Percentiles rank a stretch among this genome's conserved stretches.
phyloP scores from a whole-genome alignment of 192 early-diverging fungal species.

The Gigaspora rosea region DNA sequence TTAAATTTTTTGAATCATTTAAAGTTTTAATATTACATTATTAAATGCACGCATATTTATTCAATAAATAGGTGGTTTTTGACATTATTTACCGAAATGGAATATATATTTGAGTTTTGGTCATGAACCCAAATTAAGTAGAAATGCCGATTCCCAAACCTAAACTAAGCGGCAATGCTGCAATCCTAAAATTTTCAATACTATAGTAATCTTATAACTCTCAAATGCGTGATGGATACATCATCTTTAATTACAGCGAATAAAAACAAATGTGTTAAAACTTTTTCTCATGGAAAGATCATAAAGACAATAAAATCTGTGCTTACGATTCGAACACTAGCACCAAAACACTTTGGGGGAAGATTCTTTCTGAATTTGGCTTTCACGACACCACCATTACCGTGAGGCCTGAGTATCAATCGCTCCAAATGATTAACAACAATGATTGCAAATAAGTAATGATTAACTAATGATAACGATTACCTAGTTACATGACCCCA shows the following conservation, averaged over 20 bases:
- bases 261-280: neutral
- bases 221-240: constrained; percentile 81
- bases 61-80: too few species aligned
- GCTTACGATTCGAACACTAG: constrained; percentile 88
- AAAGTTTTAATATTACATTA: too few species aligned
- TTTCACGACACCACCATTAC: constrained; percentile 93
- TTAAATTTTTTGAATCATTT: too few species aligned
- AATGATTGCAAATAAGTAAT: neutral
- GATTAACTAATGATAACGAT: neutral
- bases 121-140: too few species aligned
- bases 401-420: constrained; percentile 63
- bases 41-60: too few species aligned
- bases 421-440: neutral
- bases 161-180: too few species aligned
- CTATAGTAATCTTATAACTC: neutral
- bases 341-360: constrained; percentile 92
- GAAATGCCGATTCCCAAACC: too few species aligned
- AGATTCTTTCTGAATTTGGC: constrained; percentile 98
- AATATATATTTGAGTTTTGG: too few species aligned
- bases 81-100: too few species aligned
- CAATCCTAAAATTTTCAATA: too few species aligned
- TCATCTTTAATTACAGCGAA: constrained; percentile 63
- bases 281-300: neutral
- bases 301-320: neutral
- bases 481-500: constrained; percentile 94